Evolutionary conservation across 2,329 filamentous ascomycete genomes (phyloP), one percentile per base, ranked within the genome.

Genomic region (Trichoderma citrinoviride): DNA sequence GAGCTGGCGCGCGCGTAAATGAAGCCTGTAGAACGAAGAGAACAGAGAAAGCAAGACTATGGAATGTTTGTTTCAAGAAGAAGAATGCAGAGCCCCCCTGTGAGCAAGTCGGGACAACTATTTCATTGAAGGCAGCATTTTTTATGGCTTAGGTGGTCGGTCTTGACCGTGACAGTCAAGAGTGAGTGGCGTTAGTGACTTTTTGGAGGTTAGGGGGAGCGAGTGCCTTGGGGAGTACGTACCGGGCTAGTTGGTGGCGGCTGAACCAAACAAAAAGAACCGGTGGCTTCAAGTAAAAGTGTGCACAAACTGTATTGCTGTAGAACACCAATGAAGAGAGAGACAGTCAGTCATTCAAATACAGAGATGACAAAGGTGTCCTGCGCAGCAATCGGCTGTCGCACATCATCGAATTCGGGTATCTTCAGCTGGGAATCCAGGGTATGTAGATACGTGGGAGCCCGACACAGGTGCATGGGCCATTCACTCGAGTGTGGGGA

Each of bases 131-230:
- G 29, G 37, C 33, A 62, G 21, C 58, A 23, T 50, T 61, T 12
- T 58, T 66, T 58, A 33, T 65, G 60, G 68, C 56, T 61, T 66
- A 67, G 61, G 68, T 69, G 65, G 62, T 70, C 66, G 65, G 62
- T 70, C 66, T 64, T 65, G 46, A 43, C 61, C 54, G 41, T 44
- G 33, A 50, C 61, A 23, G 33, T 41, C 17, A 57, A 43, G 37
- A 64, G 61, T 63, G 37, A 64, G 61, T 63, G 61, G 61, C 61
- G 54, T 62, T 46, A 33, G 58, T 25, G 37, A 62, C 40, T 43
- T 54, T 62, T 46, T 25, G 27, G 25, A 60, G 56, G 55, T 47
- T 58, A 58, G 44, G 37, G 49, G 62, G 27, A 12, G 8, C 25
- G 27, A 46, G n/a, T n/a, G n/a, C n/a, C n/a, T n/a, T n/a, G n/a